Conservation (phyloP, 225 moss, liverwort and hornwort species). For the Bryum argenteum region DNA sequence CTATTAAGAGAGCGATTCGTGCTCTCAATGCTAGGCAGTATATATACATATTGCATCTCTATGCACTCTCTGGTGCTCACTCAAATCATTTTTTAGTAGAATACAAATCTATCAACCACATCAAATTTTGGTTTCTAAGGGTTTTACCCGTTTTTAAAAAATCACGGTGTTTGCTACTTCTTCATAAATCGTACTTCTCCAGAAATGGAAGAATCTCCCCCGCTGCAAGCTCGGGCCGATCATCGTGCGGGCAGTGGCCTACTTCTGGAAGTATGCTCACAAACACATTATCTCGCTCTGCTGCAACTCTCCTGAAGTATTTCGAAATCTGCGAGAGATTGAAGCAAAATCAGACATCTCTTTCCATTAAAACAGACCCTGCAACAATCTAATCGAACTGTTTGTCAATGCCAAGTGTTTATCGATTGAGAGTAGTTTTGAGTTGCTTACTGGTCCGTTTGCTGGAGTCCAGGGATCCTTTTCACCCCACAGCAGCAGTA, state of each 20-base stretch:
- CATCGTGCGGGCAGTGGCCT: slow-evolving; percentile 98
- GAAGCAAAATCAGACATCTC: background rate
- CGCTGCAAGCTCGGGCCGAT: slow-evolving; percentile 89
- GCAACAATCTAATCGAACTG: too few relatives aligned
- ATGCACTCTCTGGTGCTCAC: slow-evolving; percentile 13
- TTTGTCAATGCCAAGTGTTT: too few relatives aligned
- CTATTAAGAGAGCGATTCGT: slow-evolving; percentile 1
- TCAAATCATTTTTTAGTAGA: slow-evolving; percentile 23
- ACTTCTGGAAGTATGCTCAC: slow-evolving; percentile 89
- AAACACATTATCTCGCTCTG: slow-evolving; percentile 68
- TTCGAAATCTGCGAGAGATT: slow-evolving; percentile 68
- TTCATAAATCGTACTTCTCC: slow-evolving; percentile 44
- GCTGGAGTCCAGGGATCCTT: slow-evolving; percentile 98
- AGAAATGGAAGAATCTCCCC: slow-evolving; percentile 68
- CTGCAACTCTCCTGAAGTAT: slow-evolving; percentile 74
- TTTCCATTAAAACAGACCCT: too few relatives aligned
- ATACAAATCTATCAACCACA: slow-evolving; percentile 39
- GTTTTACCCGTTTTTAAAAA: too few relatives aligned
- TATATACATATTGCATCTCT: background rate
- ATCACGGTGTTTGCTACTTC: background rate
- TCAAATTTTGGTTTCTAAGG: slow-evolving; percentile 20
- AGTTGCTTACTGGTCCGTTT: slow-evolving; percentile 80
- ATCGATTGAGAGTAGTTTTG: too few relatives aligned
- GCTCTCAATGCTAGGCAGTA: background rate
- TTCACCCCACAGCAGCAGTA: slow-evolving; percentile 91